Evolutionary conservation across 768 basidiomycete genomes (phyloP).

Genomic region (Myochromella boudieri): DNA sequence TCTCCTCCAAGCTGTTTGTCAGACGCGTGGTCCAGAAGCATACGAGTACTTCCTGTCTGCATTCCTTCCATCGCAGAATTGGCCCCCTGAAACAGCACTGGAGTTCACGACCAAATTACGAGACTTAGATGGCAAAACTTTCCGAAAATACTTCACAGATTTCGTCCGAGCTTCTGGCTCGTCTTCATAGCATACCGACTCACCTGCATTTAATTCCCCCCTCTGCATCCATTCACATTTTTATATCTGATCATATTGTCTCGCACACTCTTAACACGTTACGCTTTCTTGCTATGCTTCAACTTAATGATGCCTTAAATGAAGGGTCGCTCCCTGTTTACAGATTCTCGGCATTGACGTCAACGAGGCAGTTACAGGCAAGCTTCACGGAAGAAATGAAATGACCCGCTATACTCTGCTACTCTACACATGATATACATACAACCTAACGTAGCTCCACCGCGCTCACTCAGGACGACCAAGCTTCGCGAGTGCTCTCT

Average conservation of each 20-base stretch:
- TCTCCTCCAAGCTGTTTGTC: constrained; percentile 76
- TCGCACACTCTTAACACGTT: constrained; percentile 2
- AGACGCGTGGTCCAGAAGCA: constrained; percentile 79
- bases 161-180: constrained; percentile 74
- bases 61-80: constrained; percentile 87
- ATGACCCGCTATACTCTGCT: no score
- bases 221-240: constrained; percentile 14
- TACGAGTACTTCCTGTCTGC: constrained; percentile 75
- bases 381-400: no score
- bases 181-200: constrained; percentile 44
- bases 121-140: constrained; percentile 70
- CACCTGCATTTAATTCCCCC: constrained; percentile 9
- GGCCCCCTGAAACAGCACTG: constrained; percentile 69
- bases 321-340: neutral
- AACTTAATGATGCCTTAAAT: constrained; percentile 4
- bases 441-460: neutral
- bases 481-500: constrained; percentile 81
- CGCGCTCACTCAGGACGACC: constrained; percentile 53
- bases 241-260: constrained; percentile 4
- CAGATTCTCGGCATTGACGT: no score
- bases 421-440: neutral
- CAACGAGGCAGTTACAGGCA: no score
- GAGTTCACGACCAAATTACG: constrained; percentile 79
- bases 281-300: constrained; percentile 5
- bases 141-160: constrained; percentile 87